Percentiles rank a stretch among this genome's conserved stretches.
phyloP scores from a whole-genome alignment of 2,329 filamentous ascomycete species.

The Trichoderma lentiforme region DNA sequence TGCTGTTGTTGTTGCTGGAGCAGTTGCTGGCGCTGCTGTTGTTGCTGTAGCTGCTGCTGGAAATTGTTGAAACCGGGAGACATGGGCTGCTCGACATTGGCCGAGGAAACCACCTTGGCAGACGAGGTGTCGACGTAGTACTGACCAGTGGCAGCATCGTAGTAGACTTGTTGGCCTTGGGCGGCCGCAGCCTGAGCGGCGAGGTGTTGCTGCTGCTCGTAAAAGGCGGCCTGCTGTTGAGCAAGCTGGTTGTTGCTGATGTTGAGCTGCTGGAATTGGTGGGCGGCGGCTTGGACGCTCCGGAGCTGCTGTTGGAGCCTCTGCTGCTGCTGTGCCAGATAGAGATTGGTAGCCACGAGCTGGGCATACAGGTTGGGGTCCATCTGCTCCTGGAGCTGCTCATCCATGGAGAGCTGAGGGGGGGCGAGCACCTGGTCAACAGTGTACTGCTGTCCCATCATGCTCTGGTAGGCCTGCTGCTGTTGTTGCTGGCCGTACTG shows the following conservation, averaged over 20 bases:
- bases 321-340: slow-evolving; percentile 91
- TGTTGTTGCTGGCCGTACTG: slow-evolving; percentile 36
- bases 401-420: slow-evolving; percentile 72
- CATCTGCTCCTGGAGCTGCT: slow-evolving; percentile 67
- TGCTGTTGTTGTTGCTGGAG: slow-evolving; percentile 22
- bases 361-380: slow-evolving; percentile 86
- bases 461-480: slow-evolving; percentile 30
- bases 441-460: slow-evolving; percentile 57
- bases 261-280: slow-evolving; percentile 76
- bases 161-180: slow-evolving; percentile 75
- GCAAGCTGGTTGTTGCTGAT: slow-evolving; percentile 52
- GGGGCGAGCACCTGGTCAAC: slow-evolving; percentile 88
- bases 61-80: slow-evolving; percentile 33
- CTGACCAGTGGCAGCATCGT: slow-evolving; percentile 83
- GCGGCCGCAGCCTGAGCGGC: slow-evolving; percentile 36
- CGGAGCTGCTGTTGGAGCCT: slow-evolving; percentile 90
- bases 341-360: slow-evolving; percentile 85
- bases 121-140: slow-evolving; percentile 72
- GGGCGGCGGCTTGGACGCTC: slow-evolving; percentile 75
- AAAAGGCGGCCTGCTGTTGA: slow-evolving; percentile 39
- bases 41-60: slow-evolving; percentile 39
- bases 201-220: slow-evolving; percentile 36
- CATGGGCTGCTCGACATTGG: slow-evolving; percentile 44
- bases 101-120: slow-evolving; percentile 41
- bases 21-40: slow-evolving; percentile 30